Percentiles rank a stretch among this genome's conserved stretches.
These are phyloP conservation scores for Penicillium sp. DNA, from an alignment of 2,329 filamentous ascomycete species.

Conservation along the genomic window DNA sequence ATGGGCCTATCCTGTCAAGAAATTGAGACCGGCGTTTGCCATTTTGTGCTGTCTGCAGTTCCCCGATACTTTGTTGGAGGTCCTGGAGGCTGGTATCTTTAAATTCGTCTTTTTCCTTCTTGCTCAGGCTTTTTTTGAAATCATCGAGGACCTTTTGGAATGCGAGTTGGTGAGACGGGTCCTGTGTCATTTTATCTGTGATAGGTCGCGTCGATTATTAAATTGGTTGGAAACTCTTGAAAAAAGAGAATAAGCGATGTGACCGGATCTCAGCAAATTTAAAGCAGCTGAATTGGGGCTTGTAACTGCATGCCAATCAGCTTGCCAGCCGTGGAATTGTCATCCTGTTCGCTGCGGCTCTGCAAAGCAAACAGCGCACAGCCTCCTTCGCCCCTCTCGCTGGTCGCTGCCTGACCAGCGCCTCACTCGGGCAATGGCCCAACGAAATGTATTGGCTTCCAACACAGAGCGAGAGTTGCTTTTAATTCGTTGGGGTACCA, in stretches of 20 bases:
- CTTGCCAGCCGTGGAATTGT: neutral
- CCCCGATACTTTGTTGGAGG: neutral
- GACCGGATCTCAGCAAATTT: neutral
- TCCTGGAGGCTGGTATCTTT: neutral
- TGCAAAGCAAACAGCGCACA: neutral
- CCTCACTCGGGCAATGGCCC: neutral
- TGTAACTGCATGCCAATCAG: neutral
- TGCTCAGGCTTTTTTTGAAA: neutral
- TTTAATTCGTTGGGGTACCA: no score
- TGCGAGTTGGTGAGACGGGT: neutral
- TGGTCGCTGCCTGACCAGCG: neutral
- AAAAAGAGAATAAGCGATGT: neutral
- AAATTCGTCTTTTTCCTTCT: neutral
- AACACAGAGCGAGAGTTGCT: no score
- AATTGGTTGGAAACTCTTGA: neutral
- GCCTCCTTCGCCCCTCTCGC: neutral
- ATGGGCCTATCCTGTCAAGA: neutral
- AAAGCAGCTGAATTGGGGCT: neutral
- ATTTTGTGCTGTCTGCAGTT: constrained; percentile 1
- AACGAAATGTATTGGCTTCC: no score
- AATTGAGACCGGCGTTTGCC: neutral
- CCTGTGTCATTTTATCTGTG: neutral
- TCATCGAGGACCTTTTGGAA: neutral
- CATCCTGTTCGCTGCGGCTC: neutral
- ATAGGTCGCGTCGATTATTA: neutral